Percentiles rank a stretch among this genome's conserved stretches.
Evolutionary conservation across 2,329 filamentous ascomycete species (phyloP).

Genomic region (Aspergillus ochraceoroseus): DNA sequence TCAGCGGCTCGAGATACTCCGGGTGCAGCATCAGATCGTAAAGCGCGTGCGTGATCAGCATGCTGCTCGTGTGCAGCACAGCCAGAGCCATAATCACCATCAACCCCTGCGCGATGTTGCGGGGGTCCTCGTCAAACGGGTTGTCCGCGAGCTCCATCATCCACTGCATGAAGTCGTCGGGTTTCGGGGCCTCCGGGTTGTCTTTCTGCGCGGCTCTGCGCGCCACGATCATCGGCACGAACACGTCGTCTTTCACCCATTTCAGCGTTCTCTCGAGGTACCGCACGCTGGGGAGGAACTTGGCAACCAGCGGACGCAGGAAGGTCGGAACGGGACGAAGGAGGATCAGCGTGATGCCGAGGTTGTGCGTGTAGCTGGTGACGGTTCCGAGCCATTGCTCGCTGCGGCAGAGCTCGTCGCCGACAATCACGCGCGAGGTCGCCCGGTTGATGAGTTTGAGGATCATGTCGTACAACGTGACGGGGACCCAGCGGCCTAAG

Average conservation of each 20-base stretch:
- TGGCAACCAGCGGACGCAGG: conserved; percentile 33
- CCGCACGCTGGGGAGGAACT: conserved; percentile 34
- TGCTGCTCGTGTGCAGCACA: conserved; percentile 29
- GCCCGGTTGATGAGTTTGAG: conserved; percentile 38
- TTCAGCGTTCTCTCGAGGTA: conserved; percentile 30
- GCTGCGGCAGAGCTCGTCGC: conserved; percentile 36
- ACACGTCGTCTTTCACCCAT: conserved; percentile 31
- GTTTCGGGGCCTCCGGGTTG: conserved; percentile 21
- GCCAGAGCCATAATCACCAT: conserved; percentile 27
- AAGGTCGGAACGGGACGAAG: conserved; percentile 35
- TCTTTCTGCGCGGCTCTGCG: conserved; percentile 24
- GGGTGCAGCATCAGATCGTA: conserved; percentile 51
- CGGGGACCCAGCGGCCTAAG: conserved; percentile 23
- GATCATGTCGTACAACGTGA: conserved; percentile 27
- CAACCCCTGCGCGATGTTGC: conserved; percentile 25
- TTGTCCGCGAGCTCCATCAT: conserved; percentile 29
- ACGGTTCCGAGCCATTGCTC: conserved; percentile 37
- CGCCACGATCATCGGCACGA: conserved; percentile 33
- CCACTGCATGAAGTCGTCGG: conserved; percentile 34
- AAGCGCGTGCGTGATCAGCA: conserved; percentile 41
- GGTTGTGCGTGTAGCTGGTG: conserved; percentile 34
- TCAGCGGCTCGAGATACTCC: conserved; percentile 48
- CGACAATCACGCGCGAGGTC: conserved; percentile 41
- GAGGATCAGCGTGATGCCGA: conserved; percentile 30
- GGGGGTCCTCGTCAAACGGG: conserved; percentile 21